A percentile compares a stretch with the other conserved stretches of the same genome.
These are phyloP conservation scores for Cucurbitaria berberidis DNA, from an alignment of 2,329 filamentous ascomycete species.

Conservation along the genomic window DNA sequence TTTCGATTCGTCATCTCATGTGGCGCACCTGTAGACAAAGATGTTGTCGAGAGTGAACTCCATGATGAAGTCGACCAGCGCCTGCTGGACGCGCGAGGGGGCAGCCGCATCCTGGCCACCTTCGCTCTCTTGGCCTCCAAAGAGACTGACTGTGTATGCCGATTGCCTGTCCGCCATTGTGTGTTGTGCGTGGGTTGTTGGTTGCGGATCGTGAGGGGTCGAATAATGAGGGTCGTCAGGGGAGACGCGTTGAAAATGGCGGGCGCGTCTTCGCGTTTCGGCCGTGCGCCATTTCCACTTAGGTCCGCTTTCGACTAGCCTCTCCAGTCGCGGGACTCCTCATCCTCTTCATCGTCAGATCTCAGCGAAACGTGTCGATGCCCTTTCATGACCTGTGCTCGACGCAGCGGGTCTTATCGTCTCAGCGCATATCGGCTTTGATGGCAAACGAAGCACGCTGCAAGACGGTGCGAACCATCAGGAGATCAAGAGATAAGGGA, in stretches of 20 bases:
- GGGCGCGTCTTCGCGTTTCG: constrained; percentile 25
- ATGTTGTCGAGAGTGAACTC: constrained; percentile 93
- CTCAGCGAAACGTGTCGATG: too few species aligned
- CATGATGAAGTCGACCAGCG: constrained; percentile 88
- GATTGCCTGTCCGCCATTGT: constrained; percentile 73
- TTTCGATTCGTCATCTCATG: neutral
- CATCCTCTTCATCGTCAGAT: neutral
- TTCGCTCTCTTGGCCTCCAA: constrained; percentile 55
- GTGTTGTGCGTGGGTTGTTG: constrained; percentile 8
- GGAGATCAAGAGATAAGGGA: too few species aligned
- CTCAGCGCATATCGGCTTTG: too few species aligned
- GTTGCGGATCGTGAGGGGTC: constrained; percentile 19
- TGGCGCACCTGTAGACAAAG: constrained; percentile 80
- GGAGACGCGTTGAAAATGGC: constrained; percentile 19
- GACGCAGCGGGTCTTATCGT: too few species aligned
- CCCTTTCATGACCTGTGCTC: too few species aligned
- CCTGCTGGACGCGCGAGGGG: constrained; percentile 66
- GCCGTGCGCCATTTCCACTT: constrained; percentile 19
- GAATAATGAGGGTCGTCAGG: constrained; percentile 19
- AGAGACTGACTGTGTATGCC: constrained; percentile 83
- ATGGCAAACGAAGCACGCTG: too few species aligned
- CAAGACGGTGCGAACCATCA: too few species aligned
- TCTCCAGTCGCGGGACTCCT: too few species aligned
- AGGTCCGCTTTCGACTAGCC: constrained; percentile 12
- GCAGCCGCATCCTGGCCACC: constrained; percentile 39